Evolutionary conservation across 192 early-diverging fungal genomes (phyloP), one percentile per base, ranked within the genome.

Genomic region (Mortierella alpina): DNA sequence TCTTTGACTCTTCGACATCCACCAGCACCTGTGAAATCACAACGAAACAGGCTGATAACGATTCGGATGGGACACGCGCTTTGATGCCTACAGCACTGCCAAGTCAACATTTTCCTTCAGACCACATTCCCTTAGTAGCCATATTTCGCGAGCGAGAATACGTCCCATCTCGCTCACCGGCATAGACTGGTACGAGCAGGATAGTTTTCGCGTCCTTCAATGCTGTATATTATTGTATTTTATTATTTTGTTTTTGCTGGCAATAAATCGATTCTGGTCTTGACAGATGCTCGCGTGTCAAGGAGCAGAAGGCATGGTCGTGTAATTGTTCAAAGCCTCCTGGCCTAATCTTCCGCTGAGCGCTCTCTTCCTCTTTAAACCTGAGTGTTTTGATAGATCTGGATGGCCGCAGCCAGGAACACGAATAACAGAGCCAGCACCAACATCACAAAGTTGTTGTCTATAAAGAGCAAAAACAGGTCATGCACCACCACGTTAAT

Each of bases 391-490:
- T 72, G 69, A 55, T 80, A 80, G 20, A 79, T 49, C 23, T 79
- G 75, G 10, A 79, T 56, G 6, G 59, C 7, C 4, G 42, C 75
- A 45, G 75, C 75, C 58, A 79, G 49, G 75, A 79, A 79, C 42
- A 79, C 31, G 64, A 70, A 79, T n/a, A 79, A 52, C 23, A 79
- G 59, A 1, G 75, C 63, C 42, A 79, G 14, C 50, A 79, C 69
- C 63, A 79, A 45, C 64, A 79, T 79, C 13, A 62, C 75, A 71
- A 79, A 79, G 69, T 66, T 79, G 46, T 80, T 80, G 59, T 80
- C 59, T 71, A 68, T 14, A 52, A 59, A 59, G 10, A 60, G 2
- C 5, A 41, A 18, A 17, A 22, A 56, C 18, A 17, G 18, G 14
- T 50, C 40, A 14, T 41, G 39, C 58, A 39, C 12, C 58, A 39